Evolutionary conservation across 148 eudicot species (phyloP).

Genomic region (Euryodendron excelsum): DNA sequence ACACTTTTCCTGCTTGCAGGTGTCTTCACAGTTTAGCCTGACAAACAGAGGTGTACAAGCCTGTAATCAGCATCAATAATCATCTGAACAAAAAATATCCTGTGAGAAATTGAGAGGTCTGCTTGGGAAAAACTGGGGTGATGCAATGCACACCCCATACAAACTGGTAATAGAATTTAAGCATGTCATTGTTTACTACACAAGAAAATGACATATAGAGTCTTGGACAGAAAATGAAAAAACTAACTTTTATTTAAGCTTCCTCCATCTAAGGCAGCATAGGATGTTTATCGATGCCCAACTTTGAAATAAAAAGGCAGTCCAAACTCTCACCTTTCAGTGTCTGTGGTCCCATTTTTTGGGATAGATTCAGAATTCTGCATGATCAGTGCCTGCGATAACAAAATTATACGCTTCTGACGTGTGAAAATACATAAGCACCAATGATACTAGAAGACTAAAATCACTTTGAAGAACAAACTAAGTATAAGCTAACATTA

Average conservation of each 20-base stretch:
- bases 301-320: neutral
- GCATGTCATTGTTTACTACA: neutral
- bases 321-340: slow-evolving; percentile 18
- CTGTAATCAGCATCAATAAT: slow-evolving; percentile 2
- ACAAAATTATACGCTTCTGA: neutral
- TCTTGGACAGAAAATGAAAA: neutral
- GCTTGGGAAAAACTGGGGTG: neutral
- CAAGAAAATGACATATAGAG: neutral
- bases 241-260: neutral
- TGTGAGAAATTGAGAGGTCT: neutral
- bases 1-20: slow-evolving; percentile 27
- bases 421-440: neutral
- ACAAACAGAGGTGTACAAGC: neutral
- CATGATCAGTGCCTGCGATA: slow-evolving; percentile 5
- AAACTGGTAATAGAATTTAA: neutral
- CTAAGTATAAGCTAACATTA: neutral
- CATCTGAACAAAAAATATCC: neutral
- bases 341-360: slow-evolving; percentile 5
- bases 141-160: neutral
- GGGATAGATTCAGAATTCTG: slow-evolving; percentile 13
- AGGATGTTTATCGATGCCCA: neutral
- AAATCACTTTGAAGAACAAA: neutral
- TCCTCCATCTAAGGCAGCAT: neutral
- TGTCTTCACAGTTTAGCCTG: slow-evolving; percentile 38
- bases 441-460: neutral